These are phyloP conservation scores for Mycena alexandri DNA, from an alignment of 768 basidiomycete genomes.

Conservation along the genomic window DNA sequence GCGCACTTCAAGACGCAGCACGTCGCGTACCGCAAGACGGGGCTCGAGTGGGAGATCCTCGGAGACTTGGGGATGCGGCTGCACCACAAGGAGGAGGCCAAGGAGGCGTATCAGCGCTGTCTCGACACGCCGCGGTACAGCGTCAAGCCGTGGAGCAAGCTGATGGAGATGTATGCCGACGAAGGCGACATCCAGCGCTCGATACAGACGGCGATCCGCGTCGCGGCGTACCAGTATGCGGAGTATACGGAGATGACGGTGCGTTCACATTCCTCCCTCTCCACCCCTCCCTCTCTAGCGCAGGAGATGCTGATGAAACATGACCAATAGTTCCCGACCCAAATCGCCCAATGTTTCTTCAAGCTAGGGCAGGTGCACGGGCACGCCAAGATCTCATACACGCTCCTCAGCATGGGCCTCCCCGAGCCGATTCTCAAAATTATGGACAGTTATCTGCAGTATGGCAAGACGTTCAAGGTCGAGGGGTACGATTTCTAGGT, in stretches of 20 bases:
- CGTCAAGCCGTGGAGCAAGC: constrained; percentile 91
- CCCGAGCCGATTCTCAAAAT: constrained; percentile 92
- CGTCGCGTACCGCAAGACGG: constrained; percentile 97
- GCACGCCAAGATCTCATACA: constrained; percentile 93
- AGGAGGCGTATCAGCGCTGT: constrained; percentile 97
- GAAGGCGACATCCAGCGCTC: constrained; percentile 94
- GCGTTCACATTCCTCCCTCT: constrained; percentile 45
- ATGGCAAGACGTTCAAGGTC: constrained; percentile 89
- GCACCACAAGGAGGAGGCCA: constrained; percentile 98
- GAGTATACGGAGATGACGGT: constrained; percentile 93
- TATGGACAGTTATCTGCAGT: constrained; percentile 92
- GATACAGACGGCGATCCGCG: constrained; percentile 91
- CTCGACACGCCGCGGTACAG: constrained; percentile 89
- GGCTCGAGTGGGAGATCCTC: constrained; percentile 97
- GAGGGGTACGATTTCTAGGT: constrained; percentile 85
- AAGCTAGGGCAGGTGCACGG: constrained; percentile 95
- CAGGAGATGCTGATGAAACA: too few relatives aligned
- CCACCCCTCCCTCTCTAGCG: too few relatives aligned
- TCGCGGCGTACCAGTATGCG: constrained; percentile 92
- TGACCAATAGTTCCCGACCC: constrained; percentile 80
- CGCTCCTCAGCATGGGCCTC: constrained; percentile 93
- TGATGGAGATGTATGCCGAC: constrained; percentile 97
- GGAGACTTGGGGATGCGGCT: constrained; percentile 94
- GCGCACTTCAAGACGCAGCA: constrained; percentile 99
- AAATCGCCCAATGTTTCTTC: constrained; percentile 91